These are phyloP conservation scores for Candida gorgasii DNA, from an alignment of 805 yeast species.

Conservation along the genomic window DNA sequence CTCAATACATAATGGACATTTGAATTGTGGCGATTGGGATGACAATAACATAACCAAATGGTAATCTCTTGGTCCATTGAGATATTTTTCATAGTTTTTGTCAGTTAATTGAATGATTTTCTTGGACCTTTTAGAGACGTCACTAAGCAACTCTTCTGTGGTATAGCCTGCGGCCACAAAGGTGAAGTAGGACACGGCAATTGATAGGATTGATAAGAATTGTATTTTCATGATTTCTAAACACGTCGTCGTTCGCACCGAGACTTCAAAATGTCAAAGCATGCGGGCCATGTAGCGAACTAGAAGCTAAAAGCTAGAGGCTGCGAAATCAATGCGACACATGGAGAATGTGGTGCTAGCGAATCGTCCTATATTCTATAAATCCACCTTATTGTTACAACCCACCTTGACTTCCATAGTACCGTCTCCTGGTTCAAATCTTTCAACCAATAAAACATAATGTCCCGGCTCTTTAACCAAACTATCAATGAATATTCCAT, in stretches of 20 bases:
- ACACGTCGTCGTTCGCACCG: slow-evolving; percentile 2
- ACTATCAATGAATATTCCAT: slow-evolving; percentile 45
- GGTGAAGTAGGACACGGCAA: slow-evolving; percentile 2
- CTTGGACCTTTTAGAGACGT: slow-evolving; percentile 18
- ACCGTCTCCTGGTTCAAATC: slow-evolving; percentile 51
- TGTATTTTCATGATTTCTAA: slow-evolving; percentile 7
- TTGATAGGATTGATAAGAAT: slow-evolving; percentile 5
- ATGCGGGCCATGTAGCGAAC: too few relatives aligned
- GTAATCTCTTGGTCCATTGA: slow-evolving; percentile 69
- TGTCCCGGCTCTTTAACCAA: slow-evolving; percentile 23
- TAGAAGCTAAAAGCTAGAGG: too few relatives aligned
- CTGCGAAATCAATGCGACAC: too few relatives aligned
- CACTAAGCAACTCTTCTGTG: slow-evolving; percentile 22
- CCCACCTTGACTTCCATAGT: slow-evolving; percentile 41
- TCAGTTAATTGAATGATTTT: slow-evolving; percentile 49
- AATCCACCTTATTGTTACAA: slow-evolving; percentile 1
- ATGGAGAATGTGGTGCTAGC: too few relatives aligned
- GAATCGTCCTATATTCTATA: too few relatives aligned
- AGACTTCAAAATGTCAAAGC: too few relatives aligned
- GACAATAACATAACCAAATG: slow-evolving; percentile 68
- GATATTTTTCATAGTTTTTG: slow-evolving; percentile 53
- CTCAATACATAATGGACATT: slow-evolving; percentile 73
- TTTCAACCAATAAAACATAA: slow-evolving; percentile 46
- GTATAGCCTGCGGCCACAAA: slow-evolving; percentile 18
- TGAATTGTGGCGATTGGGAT: slow-evolving; percentile 70